Evolutionary conservation across 1,284 basidiomycete genomes (phyloP), one percentile per base, ranked within the genome.

Genomic region (Singerocomus inundabilis): DNA sequence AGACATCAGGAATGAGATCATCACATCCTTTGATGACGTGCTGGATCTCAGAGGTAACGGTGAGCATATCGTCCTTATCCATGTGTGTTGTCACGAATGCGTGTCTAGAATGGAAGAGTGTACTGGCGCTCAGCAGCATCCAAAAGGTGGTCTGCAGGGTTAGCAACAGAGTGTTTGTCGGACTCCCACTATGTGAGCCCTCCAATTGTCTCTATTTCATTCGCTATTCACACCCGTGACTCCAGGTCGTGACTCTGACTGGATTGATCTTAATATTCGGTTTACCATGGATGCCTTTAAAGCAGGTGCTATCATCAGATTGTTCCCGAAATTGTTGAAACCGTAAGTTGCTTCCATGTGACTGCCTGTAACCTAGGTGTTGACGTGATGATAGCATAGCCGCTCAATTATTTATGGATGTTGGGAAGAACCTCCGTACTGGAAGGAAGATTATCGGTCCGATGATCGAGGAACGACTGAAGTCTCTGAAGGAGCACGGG

Each of bases 121-220:
- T 70, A 2, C 57, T 58, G 0, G 59, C 52, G 18, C 30, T 67
- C 3, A 29, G 43, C 2, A 44, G 34, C 30, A 13, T 63, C 2
- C 53, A 50, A 44, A 36, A 62, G 9, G 55, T 74, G 5, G 54
- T 72, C 7, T 62, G 65, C 34, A 59, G 69, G 25, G 55, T 65
- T 12, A 70, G 53, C 34, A 73, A 72, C 47, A 63, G 75, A 15
- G 44, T 69, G 7, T 72, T 75, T 46, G 77, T n/a, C n/a, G n/a
- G n/a, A n/a, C n/a, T n/a, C n/a, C n/a, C n/a, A n/a, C n/a, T n/a
- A n/a, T n/a, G n/a, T n/a, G n/a, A n/a, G n/a, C n/a, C n/a, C n/a
- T n/a, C n/a, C n/a, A n/a, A n/a, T n/a, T n/a, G n/a, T n/a, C n/a
- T n/a, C n/a, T n/a, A n/a, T n/a, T n/a, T n/a, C n/a, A n/a, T n/a